Evolutionary conservation across 495 filamentous ascomycete genomes (phyloP), one percentile per base, ranked within the genome.

Genomic region (Trichoderma virens): DNA sequence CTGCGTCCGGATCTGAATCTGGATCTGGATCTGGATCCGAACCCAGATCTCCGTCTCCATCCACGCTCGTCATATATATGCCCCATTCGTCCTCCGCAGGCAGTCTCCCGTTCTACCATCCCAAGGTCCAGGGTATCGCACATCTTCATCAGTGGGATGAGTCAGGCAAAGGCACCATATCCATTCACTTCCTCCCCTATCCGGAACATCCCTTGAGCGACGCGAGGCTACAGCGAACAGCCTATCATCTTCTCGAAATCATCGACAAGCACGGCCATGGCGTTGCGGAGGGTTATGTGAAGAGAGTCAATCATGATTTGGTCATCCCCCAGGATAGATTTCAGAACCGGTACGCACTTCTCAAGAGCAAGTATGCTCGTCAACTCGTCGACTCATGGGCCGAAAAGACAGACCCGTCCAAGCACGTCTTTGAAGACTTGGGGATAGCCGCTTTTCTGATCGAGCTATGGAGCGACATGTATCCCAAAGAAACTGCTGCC

Each of bases 371-470:
- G 60, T 91, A 98, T 74, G 91, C 90, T 0, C 75, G 80, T 3
- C 67, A 71, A 14, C 78, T 98, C 20, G 86, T 88, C 28, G 72
- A 82, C 28, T 71, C 72, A 8, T 98, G 95, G 94, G 85, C 84
- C 14, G 93, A 98, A 75, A 79, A 80, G 56, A 97, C 93, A 2
- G 92, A 96, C 71, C 90, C 92, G 0, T 80, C 79, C 25, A 98
- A 97, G 72, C 92, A 98, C 74, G 90, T 97, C 8, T 96, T 96
- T 73, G 94, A 98, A 72, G 93, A 98, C 72, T 75, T 98, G 23
- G 78, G 85, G n/a, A 95, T 98, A 65, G 88, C 95, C 0, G 91
- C 94, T 11, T 98, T 98, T 70, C 75, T 98, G 43, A 88, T 98
- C 34, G 93, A 96, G 80, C 80, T 97, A 11, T 98, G 95, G 94